These are phyloP conservation scores for Rhytidhysteron rufulum DNA, from an alignment of 2,329 filamentous ascomycete genomes.

Conservation along the genomic window DNA sequence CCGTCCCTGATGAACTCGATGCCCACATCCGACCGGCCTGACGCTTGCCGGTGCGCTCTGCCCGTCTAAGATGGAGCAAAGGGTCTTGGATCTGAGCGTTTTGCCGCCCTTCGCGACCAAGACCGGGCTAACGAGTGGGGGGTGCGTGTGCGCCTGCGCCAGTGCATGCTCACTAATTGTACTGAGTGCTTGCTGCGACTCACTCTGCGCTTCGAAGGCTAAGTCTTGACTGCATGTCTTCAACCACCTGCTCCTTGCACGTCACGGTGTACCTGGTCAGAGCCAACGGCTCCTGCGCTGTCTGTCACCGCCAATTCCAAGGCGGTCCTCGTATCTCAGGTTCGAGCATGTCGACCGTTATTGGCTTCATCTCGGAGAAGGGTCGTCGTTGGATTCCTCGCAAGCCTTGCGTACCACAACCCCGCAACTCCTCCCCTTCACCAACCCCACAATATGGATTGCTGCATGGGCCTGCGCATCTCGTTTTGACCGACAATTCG, in stretches of 20 bases:
- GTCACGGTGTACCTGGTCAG: not conserved
- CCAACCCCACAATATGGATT: not conserved
- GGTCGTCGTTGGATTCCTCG: not conserved
- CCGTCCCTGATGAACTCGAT: too few relatives aligned
- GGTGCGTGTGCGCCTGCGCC: not conserved
- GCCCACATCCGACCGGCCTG: too few relatives aligned
- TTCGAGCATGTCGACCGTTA: not conserved
- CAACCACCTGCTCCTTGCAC: not conserved
- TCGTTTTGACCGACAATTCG: not conserved
- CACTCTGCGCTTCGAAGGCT: conserved; percentile 5
- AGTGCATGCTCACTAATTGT: conserved; percentile 6
- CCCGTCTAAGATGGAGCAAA: too few relatives aligned
- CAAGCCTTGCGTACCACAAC: not conserved
- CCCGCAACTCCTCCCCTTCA: not conserved
- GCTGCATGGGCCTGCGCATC: not conserved
- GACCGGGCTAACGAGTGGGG: not conserved
- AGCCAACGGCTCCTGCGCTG: conserved; percentile 3
- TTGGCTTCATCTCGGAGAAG: too few relatives aligned
- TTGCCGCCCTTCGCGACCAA: not conserved
- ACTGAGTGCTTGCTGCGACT: not conserved
- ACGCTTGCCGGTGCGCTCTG: not conserved
- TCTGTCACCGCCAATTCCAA: conserved; percentile 5
- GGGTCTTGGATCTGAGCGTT: too few relatives aligned
- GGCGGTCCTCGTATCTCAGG: not conserved
- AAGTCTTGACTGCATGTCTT: not conserved